phyloP scores from a whole-genome alignment of 495 filamentous ascomycete species.

The Penicillium cataractarum region DNA sequence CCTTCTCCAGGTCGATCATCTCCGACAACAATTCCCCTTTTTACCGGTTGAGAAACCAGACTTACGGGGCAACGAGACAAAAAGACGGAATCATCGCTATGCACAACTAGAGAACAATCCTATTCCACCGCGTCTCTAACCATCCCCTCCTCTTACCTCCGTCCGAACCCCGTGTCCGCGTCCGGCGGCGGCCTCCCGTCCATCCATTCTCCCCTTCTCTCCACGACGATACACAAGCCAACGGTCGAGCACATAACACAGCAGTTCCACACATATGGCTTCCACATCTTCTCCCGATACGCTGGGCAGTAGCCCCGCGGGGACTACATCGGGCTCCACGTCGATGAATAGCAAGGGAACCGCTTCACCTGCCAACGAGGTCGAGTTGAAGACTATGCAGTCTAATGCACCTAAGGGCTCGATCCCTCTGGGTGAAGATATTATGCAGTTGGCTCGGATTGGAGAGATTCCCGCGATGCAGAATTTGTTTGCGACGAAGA shows the following conservation, averaged over 20 bases:
- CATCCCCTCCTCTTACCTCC: constrained; percentile 11
- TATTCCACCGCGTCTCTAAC: background rate
- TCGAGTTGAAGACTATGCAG: constrained; percentile 72
- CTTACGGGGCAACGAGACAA: background rate
- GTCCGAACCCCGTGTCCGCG: constrained; percentile 6
- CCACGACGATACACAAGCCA: constrained; percentile 5
- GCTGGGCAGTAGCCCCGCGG: constrained; percentile 31
- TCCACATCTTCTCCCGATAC: constrained; percentile 34
- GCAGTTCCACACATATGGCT: constrained; percentile 26
- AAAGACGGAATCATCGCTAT: constrained; percentile 14
- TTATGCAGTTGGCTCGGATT: constrained; percentile 91
- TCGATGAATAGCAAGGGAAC: constrained; percentile 58
- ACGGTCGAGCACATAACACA: background rate
- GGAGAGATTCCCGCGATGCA: constrained; percentile 87
- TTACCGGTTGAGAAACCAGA: background rate
- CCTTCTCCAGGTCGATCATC: constrained; percentile 11
- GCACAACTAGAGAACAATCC: constrained; percentile 16
- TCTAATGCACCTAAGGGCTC: constrained; percentile 44
- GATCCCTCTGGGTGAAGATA: constrained; percentile 73
- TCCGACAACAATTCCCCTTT: background rate
- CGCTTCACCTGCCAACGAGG: constrained; percentile 61
- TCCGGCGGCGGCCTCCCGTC: constrained; percentile 10
- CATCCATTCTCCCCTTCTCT: constrained; percentile 2
- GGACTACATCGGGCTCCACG: constrained; percentile 31
- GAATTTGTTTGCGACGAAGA: constrained; percentile 81